phyloP scores from a whole-genome alignment of 257 asterid species.

The Euphrasia confusa region DNA sequence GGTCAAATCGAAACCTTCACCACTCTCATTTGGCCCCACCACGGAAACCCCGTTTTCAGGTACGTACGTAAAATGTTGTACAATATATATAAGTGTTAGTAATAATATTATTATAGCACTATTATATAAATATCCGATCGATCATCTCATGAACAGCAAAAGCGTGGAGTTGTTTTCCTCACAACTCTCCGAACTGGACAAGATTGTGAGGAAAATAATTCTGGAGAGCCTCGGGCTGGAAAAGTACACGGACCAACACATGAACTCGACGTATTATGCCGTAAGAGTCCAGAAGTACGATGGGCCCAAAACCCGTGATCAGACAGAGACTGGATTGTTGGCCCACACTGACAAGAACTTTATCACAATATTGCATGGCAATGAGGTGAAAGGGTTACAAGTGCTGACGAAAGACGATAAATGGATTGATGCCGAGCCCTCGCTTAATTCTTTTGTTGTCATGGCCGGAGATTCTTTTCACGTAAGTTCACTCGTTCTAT shows the following conservation, averaged over 20 bases:
- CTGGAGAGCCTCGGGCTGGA: conserved; percentile 41
- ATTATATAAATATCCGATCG: too few relatives aligned
- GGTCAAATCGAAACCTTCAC: neutral
- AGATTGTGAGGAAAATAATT: conserved; percentile 40
- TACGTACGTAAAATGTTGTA: neutral
- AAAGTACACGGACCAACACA: conserved; percentile 47
- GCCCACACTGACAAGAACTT: conserved; percentile 50
- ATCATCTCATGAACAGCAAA: conserved; percentile 22
- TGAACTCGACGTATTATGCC: conserved; percentile 40
- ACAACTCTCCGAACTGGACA: conserved; percentile 39
- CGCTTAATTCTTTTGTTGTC: conserved; percentile 36
- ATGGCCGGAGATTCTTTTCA: conserved; percentile 45
- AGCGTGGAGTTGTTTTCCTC: conserved; percentile 27
- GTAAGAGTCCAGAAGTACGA: conserved; percentile 49
- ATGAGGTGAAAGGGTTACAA: conserved; percentile 38
- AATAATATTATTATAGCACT: too few relatives aligned
- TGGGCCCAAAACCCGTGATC: conserved; percentile 30
- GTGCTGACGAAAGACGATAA: conserved; percentile 41
- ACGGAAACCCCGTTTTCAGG: conserved; percentile 28
- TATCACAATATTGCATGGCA: conserved; percentile 35
- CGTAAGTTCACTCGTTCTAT: conserved; percentile 26
- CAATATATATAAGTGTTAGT: too few relatives aligned
- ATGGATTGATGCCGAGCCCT: conserved; percentile 44
- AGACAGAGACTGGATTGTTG: conserved; percentile 32
- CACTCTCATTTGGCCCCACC: conserved; percentile 33